phyloP scores from a whole-genome alignment of 495 filamentous ascomycete species.

The Talaromyces liani region DNA sequence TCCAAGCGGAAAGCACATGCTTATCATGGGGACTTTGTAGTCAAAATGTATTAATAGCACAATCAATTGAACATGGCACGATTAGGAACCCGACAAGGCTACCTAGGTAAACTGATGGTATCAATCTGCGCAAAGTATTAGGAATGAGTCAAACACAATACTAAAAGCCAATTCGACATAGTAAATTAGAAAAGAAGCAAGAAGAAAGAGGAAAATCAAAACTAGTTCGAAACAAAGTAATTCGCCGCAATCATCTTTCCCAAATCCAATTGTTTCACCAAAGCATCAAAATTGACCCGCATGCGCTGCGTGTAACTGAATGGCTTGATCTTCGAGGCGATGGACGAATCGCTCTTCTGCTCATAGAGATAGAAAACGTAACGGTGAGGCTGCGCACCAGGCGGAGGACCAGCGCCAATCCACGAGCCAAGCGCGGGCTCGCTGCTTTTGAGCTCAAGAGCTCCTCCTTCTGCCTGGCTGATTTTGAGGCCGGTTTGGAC shows the following conservation, averaged over 20 bases:
- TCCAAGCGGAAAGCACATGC: no score
- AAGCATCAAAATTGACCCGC: conserved; percentile 37
- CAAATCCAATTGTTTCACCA: conserved; percentile 38
- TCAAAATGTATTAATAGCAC: no score
- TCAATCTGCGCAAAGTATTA: no score
- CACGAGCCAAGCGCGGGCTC: conserved; percentile 37
- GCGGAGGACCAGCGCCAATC: conserved; percentile 44
- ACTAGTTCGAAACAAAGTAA: conserved; percentile 40
- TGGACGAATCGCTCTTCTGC: conserved; percentile 30
- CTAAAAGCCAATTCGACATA: not conserved
- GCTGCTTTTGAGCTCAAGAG: conserved; percentile 2
- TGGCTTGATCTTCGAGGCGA: conserved; percentile 29
- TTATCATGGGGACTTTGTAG: no score
- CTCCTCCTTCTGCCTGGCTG: conserved; percentile 4
- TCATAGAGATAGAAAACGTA: conserved; percentile 53
- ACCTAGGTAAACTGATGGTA: no score
- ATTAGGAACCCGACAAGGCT: no score
- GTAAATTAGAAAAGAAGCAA: not conserved
- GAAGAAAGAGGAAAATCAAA: not conserved
- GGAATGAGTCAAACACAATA: no score
- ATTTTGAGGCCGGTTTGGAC: conserved; percentile 36
- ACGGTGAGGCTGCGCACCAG: conserved; percentile 42
- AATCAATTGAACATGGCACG: no score
- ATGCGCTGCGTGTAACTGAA: conserved; percentile 32
- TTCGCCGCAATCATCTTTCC: conserved; percentile 44